Evolutionary conservation across 495 filamentous ascomycete genomes (phyloP), one percentile per base, ranked within the genome.

Genomic region (Daldinia bambusicola): DNA sequence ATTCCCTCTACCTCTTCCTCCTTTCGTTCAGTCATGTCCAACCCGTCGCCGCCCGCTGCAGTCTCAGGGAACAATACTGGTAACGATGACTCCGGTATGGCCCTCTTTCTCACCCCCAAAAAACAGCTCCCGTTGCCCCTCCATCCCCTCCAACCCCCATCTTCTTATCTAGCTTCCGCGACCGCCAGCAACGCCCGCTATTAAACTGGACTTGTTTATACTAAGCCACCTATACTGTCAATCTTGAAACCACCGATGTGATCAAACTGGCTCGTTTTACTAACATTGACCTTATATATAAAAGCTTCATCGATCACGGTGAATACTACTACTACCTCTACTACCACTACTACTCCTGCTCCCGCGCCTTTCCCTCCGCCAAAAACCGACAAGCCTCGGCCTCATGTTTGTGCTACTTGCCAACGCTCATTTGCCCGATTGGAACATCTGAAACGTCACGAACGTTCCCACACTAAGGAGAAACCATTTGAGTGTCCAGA

Each of bases 401-500:
- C 95, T 57, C 95, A 99, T 80, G 89, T 96, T 61, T 99, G 95
- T 81, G 90, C 87, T 30, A 99, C 96, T 34, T 99, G 95, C 77
- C 86, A 89, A 75, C 90, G 95, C 63, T 97, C 93, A 3, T 99
- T 99, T 77, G 95, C 95, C 61, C 89, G 95, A 63, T 81, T 99
- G 72, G 95, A 99, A 81, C 95, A 99, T 81, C 83, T 99, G 67
- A 99, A 99, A 83, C 91, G 95, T 51, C 95, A 99, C 81, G 95
- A 99, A 84, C 90, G 95, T 48, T 98, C 95, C 18, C 95, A 99
- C 75, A 99, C 95, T 10, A 99, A 99, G 78, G 95, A 99, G 78
- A 99, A 99, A 84, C 95, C 95, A 2, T 99, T 99, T 76, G 95
- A 97, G 77, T 99, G 95, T 70, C 94, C 95, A 26, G 94, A 98